Percentiles rank a stretch among this genome's conserved stretches.
Conservation (phyloP, 2,329 filamentous ascomycete genomes). For the Ciborinia camelliae region DNA sequence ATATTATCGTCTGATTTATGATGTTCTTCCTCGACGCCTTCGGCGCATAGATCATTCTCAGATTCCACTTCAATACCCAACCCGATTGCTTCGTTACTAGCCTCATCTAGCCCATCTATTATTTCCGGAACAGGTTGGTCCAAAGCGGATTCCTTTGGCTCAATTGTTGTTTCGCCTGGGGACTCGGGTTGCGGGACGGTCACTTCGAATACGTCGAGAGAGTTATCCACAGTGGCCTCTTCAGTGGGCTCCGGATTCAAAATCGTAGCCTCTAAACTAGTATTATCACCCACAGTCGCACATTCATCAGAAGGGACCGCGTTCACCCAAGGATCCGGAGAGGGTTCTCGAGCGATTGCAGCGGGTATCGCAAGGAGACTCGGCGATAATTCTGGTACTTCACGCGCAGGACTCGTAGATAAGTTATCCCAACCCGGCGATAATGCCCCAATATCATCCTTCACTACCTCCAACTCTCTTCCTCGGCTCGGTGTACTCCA, state of each 20-base stretch:
- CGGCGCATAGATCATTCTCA: neutral
- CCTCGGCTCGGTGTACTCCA: slow-evolving; percentile 19
- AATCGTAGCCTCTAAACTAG: neutral
- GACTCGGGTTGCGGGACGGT: neutral
- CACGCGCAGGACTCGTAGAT: slow-evolving; percentile 1
- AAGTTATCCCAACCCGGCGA: slow-evolving; percentile 22
- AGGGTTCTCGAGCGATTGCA: slow-evolving; percentile 26
- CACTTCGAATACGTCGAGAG: neutral
- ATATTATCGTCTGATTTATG: slow-evolving; percentile 15
- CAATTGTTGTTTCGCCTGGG: neutral
- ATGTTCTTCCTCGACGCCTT: neutral
- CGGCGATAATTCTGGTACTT: slow-evolving; percentile 20
- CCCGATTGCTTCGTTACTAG: neutral
- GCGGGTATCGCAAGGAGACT: slow-evolving; percentile 22
- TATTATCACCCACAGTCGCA: neutral
- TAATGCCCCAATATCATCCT: slow-evolving; percentile 18
- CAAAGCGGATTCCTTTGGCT: neutral
- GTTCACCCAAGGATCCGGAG: slow-evolving; percentile 35
- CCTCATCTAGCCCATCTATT: neutral
- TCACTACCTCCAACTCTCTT: slow-evolving; percentile 9
- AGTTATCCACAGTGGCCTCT: neutral
- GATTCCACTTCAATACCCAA: neutral
- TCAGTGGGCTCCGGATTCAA: neutral
- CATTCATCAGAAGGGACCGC: neutral
- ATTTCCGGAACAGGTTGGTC: neutral